phyloP scores from a whole-genome alignment of 345 rosid genomes.

The Reutealis trisperma region DNA sequence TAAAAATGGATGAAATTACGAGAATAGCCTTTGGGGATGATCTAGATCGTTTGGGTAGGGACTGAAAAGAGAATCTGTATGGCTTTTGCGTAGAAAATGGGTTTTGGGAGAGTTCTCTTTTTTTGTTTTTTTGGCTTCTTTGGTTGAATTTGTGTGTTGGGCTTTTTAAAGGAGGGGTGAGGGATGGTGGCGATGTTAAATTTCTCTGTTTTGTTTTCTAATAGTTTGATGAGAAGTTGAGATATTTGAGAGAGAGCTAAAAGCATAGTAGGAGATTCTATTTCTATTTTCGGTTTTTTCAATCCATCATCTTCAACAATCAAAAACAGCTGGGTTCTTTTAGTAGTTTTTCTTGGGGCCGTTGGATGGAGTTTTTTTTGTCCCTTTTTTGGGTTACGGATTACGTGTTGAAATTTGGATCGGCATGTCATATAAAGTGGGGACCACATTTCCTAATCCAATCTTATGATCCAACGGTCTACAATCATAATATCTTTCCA shows the following conservation, averaged over 20 bases:
- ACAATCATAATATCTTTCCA: background rate
- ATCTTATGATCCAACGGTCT: conserved; percentile 31
- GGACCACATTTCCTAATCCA: conserved; percentile 32
- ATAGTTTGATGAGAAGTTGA: background rate
- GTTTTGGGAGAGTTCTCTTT: background rate
- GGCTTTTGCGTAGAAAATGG: conserved; percentile 26
- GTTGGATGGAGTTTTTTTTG: conserved; percentile 24
- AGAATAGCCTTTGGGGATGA: conserved; percentile 38
- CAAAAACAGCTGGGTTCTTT: conserved; percentile 14
- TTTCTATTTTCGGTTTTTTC: conserved; percentile 6
- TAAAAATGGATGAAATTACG: conserved; percentile 28
- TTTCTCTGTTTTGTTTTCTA: background rate
- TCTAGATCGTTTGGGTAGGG: conserved; percentile 23
- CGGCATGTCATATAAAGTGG: conserved; percentile 19
- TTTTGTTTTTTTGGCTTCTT: conserved; percentile 20
- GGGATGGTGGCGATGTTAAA: background rate
- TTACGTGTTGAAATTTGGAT: conserved; percentile 27
- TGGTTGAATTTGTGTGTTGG: background rate
- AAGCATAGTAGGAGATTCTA: conserved; percentile 12
- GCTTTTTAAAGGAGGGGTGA: conserved; percentile 3
- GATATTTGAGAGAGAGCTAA: conserved; percentile 9
- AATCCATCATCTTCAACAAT: conserved; percentile 11
- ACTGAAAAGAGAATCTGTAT: conserved; percentile 19
- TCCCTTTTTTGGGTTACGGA: conserved; percentile 10
- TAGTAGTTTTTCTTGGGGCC: conserved; percentile 22